Percentiles rank a stretch among this genome's conserved stretches.
These are phyloP conservation scores for Fusarium sp. DNA, from an alignment of 2,329 filamentous ascomycete species.

Conservation along the genomic window DNA sequence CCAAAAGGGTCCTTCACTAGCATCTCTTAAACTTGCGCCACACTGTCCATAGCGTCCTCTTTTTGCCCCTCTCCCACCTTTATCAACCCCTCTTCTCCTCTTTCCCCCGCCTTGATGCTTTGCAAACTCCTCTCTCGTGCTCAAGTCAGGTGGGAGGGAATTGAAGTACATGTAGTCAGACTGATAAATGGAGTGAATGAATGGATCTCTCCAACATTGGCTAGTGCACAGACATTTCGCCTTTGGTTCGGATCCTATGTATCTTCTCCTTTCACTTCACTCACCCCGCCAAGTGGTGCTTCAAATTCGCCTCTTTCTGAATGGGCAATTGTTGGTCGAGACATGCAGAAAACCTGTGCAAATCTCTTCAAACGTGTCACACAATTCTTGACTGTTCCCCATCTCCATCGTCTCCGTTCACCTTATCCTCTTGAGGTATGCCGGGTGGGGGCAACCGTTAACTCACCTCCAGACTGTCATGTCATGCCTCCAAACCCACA, in stretches of 20 bases:
- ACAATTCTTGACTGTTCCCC: neutral
- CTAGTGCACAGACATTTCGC: neutral
- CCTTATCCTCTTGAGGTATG: conserved; percentile 16
- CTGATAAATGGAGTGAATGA: conserved; percentile 4
- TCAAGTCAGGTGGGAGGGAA: conserved; percentile 22
- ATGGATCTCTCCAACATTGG: neutral
- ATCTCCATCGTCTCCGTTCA: conserved; percentile 5
- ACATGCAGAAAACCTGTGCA: conserved; percentile 1
- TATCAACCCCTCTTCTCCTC: conserved; percentile 22
- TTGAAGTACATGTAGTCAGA: conserved; percentile 1
- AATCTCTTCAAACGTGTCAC: conserved; percentile 5
- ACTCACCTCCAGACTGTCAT: conserved; percentile 15
- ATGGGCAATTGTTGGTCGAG: conserved; percentile 6
- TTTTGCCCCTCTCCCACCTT: conserved; percentile 6
- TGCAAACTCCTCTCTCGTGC: conserved; percentile 18
- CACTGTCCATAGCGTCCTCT: conserved; percentile 17
- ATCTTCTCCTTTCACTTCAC: neutral
- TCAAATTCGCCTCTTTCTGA: neutral
- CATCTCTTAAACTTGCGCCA: conserved; percentile 20
- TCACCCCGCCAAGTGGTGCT: neutral
- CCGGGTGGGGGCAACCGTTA: conserved; percentile 13
- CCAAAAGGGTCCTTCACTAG: conserved; percentile 5
- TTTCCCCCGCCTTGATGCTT: conserved; percentile 31
- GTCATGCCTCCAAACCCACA: conserved; percentile 25
- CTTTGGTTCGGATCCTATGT: neutral